Base-by-base conservation (phyloP, 768 basidiomycete species). In the Pisolithus marmoratus region DNA sequence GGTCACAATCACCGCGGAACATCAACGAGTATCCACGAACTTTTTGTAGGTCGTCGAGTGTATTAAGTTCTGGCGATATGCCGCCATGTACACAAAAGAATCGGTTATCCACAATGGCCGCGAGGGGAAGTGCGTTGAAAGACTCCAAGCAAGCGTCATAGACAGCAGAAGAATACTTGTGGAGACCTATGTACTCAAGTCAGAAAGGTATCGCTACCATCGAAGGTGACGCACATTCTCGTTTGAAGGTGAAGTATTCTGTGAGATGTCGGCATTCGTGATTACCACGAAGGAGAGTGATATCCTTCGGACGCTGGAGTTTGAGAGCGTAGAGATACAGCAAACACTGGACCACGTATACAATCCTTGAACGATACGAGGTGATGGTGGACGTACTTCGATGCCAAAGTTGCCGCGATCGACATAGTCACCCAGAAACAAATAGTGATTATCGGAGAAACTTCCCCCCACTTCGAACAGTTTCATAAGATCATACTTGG, bases 21-120 rank as follows among this genome's bases (percentile, higher is more conserved):
- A 46, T n/a, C 23, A 55, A 22, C 52, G 34, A 1, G 9, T 34
- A 1, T 26, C 22, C 11, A 37, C 79, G 48, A 50, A 91, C 90
- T 22, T 67, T 67, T 23, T 76, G 68, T 8, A 95, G 59, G 64
- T 99, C 95, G 31, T 83, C 81, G 4, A 99, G 74, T 6, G 81
- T 83, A 41, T 84, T 71, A 1, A 99, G 77, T 57, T 89, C 84
- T 0, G 96, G 96, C 0, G 90, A 93, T 36, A 99, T 78, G 4
- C 96, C 96, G 2, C 96, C 96, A 59, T 98, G 96, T 2, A 98
- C 93, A 63, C 95, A 98, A 68, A 99, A 88, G 75, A 99, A 98
- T 61, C 92, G 89, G 56, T 83, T 79, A 66, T 99, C 96, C 68
- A 99, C 89, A 52, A 98, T 74, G 7, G 92, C 96, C 0, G 93